Percentiles rank a stretch among this genome's conserved stretches.
phyloP scores from a whole-genome alignment of 75 land plant species.

The Ceratopteris richardii region DNA sequence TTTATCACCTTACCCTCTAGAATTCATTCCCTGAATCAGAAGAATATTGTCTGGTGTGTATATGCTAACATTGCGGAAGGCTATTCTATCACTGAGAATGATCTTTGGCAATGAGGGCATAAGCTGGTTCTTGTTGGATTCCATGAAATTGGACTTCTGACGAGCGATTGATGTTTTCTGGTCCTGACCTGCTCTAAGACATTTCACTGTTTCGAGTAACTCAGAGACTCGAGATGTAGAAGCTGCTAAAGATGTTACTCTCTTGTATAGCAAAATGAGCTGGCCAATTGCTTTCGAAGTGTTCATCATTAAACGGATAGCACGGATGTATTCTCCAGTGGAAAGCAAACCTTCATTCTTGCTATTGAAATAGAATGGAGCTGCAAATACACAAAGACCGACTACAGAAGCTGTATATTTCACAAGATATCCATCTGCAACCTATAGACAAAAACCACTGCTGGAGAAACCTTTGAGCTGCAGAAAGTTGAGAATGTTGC shows the following conservation, averaged over 20 bases:
- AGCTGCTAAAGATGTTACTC: slow-evolving; percentile 39
- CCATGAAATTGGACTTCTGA: no score
- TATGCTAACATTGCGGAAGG: slow-evolving; percentile 30
- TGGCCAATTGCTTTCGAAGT: slow-evolving; percentile 44
- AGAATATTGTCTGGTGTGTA: slow-evolving; percentile 38
- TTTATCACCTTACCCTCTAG: no score
- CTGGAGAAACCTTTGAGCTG: no score
- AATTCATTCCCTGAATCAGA: slow-evolving; percentile 32
- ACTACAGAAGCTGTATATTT: slow-evolving; percentile 36
- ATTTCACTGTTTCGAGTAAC: slow-evolving; percentile 28
- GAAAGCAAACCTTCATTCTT: slow-evolving; percentile 18
- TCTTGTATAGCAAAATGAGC: slow-evolving; percentile 32
- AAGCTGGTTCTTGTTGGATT: background rate
- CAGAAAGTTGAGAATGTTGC: no score
- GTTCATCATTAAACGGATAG: slow-evolving; percentile 41
- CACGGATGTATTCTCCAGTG: slow-evolving; percentile 38
- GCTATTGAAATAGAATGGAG: slow-evolving; percentile 30
- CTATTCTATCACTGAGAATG: background rate
- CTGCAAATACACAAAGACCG: slow-evolving; percentile 36
- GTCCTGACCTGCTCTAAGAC: no score
- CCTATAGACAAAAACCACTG: slow-evolving; percentile 7
- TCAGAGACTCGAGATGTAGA: slow-evolving; percentile 37
- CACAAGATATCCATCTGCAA: slow-evolving; percentile 34
- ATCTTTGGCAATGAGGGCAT: slow-evolving; percentile 1
- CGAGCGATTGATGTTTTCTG: no score